Evolutionary conservation across 1,284 basidiomycete species (phyloP), one percentile per base, ranked within the genome.

Genomic region (Apiotrichum mycotoxinovorans): DNA sequence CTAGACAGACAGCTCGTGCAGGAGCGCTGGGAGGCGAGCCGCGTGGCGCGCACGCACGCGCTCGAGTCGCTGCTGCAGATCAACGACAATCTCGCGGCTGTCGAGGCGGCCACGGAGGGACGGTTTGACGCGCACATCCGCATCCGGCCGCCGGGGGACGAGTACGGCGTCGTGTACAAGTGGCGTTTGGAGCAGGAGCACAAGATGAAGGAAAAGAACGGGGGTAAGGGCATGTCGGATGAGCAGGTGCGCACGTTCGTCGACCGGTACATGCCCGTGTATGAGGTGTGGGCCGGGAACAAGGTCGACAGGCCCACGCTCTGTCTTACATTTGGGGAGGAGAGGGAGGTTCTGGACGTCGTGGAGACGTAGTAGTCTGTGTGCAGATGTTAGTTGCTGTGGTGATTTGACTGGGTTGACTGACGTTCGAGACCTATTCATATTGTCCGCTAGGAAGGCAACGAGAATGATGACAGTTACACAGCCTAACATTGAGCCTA

Each of bases 151-250:
- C 30, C 26, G 9, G 5, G n/a, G 15, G 46, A 54, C 33, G 62
- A 62, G 14, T 69, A 66, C 48, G 60, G 65, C 11, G 63, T 70
- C 48, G 69, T 78, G 30, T 73, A 76, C 60, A 45, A 43, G 2
- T 94, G 91, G 92, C 81, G 91, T n/a, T 74, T 88, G 33, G 81
- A 95, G 71, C 91, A 94, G 74, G 93, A 96, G 68, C 88, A 87
- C 57, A 70, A 83, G 53, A 94, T 95, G 90, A 95, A 91, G 73
- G 79, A 82, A 1, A 71, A 71, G 46, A 92, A 92, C 62, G 90
- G 90, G 43, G 91, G 91, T 2, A 79, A 79, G 46, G 92, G 92
- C 3, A 95, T 96, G 92, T 81, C 85, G 1, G 91, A 94, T 67
- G 84, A 83, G 62, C 82, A 82, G 67, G 90, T 96, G 34, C 83